Conservation (phyloP, 371 early-diverging fungal species). For the Apophysomyces sp. region DNA sequence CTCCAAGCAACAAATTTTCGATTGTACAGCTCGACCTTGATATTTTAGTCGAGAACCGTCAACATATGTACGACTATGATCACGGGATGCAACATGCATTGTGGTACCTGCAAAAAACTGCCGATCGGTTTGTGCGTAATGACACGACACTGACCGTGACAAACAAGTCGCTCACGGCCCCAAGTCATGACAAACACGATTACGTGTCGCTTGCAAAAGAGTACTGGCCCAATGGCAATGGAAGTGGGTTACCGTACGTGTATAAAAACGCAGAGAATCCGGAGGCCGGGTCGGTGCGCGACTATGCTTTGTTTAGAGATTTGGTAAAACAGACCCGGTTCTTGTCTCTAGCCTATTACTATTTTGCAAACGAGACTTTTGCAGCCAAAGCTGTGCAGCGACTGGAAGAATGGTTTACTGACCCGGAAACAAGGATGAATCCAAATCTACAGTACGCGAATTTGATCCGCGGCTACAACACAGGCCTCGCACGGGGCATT, state of each 20-base stretch:
- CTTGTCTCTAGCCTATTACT: conserved; percentile 53
- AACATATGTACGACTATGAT: conserved; percentile 22
- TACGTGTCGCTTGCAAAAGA: conserved; percentile 55
- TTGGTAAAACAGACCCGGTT: conserved; percentile 45
- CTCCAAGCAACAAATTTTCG: conserved; percentile 9
- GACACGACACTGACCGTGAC: conserved; percentile 47
- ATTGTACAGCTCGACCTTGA: neutral
- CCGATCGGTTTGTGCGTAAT: conserved; percentile 21
- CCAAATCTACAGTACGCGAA: conserved; percentile 54
- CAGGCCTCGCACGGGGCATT: conserved; percentile 44
- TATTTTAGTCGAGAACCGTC: conserved; percentile 12
- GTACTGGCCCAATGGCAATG: conserved; percentile 49
- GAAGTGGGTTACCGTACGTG: conserved; percentile 43
- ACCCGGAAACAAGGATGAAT: conserved; percentile 55
- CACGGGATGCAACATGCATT: conserved; percentile 23
- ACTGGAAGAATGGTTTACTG: conserved; percentile 49
- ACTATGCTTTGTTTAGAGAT: conserved; percentile 36
- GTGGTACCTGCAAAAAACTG: conserved; percentile 24
- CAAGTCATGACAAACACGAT: conserved; percentile 51
- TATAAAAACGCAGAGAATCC: conserved; percentile 54
- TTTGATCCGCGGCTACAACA: conserved; percentile 37
- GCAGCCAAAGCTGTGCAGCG: conserved; percentile 37
- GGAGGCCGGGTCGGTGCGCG: conserved; percentile 41
- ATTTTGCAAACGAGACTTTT: conserved; percentile 47
- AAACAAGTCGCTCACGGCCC: conserved; percentile 39